phyloP scores from a whole-genome alignment of 805 yeast species.

The Candida succiphila region DNA sequence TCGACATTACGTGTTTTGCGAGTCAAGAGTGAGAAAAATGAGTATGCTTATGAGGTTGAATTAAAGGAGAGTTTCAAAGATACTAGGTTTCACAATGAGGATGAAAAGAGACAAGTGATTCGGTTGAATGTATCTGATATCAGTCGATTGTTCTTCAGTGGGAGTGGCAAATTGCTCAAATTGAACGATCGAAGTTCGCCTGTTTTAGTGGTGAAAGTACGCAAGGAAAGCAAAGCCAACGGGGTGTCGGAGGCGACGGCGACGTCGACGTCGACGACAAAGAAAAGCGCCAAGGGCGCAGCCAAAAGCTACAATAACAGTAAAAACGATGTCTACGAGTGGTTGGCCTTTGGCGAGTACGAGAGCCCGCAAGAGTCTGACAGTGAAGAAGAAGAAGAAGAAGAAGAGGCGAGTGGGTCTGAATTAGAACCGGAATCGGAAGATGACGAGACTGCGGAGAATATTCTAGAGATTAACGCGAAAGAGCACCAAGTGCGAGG shows the following conservation, averaged over 20 bases:
- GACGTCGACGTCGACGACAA: slow-evolving; percentile 8
- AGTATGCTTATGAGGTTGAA: slow-evolving; percentile 33
- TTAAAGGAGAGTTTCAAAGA: slow-evolving; percentile 57
- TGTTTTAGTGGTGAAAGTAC: slow-evolving; percentile 52
- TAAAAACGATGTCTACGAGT: slow-evolving; percentile 19
- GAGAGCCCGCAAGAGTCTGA: slow-evolving; percentile 12
- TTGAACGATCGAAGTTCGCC: slow-evolving; percentile 56
- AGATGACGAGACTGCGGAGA: slow-evolving; percentile 15
- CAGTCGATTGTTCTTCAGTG: slow-evolving; percentile 51
- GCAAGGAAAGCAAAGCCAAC: slow-evolving; percentile 11
- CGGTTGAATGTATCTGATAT: slow-evolving; percentile 30
- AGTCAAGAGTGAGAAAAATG: slow-evolving; percentile 5
- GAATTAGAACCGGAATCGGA: slow-evolving; percentile 14
- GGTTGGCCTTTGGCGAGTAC: slow-evolving; percentile 44
- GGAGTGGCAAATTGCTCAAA: slow-evolving; percentile 55
- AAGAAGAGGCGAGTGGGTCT: slow-evolving; percentile 15
- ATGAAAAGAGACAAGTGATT: slow-evolving; percentile 26
- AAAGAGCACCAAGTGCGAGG: slow-evolving; percentile 2
- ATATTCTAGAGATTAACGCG: slow-evolving; percentile 7
- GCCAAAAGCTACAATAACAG: slow-evolving; percentile 1
- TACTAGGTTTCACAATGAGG: slow-evolving; percentile 55
- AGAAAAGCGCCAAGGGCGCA: slow-evolving; percentile 4
- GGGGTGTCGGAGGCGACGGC: slow-evolving; percentile 6
- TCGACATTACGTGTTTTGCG: slow-evolving; percentile 35
- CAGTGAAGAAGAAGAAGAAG: slow-evolving; percentile 15